Percentiles rank a stretch among this genome's conserved stretches.
Conservation (phyloP, 352 stramenopile species). For the Phytophthora nicotianae region DNA sequence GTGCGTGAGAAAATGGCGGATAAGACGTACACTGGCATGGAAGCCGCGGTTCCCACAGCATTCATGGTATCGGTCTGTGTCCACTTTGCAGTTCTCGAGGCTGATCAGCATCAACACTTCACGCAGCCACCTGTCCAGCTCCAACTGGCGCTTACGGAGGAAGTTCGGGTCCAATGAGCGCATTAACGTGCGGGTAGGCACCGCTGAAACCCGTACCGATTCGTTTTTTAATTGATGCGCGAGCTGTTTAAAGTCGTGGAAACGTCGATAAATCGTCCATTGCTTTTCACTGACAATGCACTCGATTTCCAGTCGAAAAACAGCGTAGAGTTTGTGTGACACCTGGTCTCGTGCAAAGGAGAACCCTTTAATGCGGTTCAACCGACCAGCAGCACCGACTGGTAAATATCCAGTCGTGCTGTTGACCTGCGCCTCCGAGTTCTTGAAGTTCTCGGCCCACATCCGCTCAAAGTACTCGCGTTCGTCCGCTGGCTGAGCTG, state of each 20-base stretch:
- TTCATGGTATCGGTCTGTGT: conserved; percentile 60
- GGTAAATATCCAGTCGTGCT: conserved; percentile 77
- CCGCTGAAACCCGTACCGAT: conserved; percentile 73
- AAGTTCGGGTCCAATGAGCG: conserved; percentile 85
- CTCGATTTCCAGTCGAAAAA: conserved; percentile 85
- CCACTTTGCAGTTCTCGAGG: conserved; percentile 79
- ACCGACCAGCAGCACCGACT: conserved; percentile 58
- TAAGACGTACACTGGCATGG: conserved; percentile 68
- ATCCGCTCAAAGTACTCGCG: conserved; percentile 84
- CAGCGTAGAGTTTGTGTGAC: conserved; percentile 77
- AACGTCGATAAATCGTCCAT: conserved; percentile 87
- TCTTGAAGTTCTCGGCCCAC: conserved; percentile 87
- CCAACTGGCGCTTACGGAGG: conserved; percentile 80
- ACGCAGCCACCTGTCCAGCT: conserved; percentile 85
- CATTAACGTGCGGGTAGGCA: conserved; percentile 82
- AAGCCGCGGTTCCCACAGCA: conserved; percentile 75
- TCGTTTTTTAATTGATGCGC: conserved; percentile 82
- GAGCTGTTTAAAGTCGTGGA: conserved; percentile 88
- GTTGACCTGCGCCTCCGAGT: conserved; percentile 67
- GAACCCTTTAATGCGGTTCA: conserved; percentile 86
- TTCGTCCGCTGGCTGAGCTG: conserved; percentile 71
- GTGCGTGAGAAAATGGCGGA: conserved; percentile 77
- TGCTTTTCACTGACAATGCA: conserved; percentile 88
- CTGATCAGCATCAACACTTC: conserved; percentile 85
- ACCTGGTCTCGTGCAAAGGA: conserved; percentile 72